Evolutionary conservation across 106 monocot genomes (phyloP), one percentile per base, ranked within the genome.

Genomic region (Platanthera guangdongensis): DNA sequence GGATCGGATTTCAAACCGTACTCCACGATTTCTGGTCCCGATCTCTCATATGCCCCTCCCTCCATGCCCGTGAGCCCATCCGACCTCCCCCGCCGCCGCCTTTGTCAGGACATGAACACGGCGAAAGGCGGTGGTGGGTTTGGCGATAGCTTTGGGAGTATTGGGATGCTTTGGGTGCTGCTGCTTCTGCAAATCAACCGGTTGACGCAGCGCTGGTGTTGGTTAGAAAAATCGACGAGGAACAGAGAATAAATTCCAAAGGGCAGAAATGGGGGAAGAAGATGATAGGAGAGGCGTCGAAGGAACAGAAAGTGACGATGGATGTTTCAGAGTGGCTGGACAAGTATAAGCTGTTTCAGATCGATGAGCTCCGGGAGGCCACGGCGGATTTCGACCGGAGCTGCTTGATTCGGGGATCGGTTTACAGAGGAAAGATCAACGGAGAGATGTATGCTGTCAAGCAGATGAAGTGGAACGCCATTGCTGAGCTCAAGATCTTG

Each of bases 381-480:
- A 95, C 94, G 5, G 77, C 79, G n/a, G 79, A 82, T 49, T 95
- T 95, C 78, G 87, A 89, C 48, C 8, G 25, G 3, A 80, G 76
- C 51, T 30, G 74, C 25, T 18, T 87, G 59, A 86, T 95, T 47
- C 47, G 84, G 48, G 94, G 94, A 19, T 78, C 89, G 30, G 94
- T 95, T 25, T 95, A 91, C 75, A 89, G 81, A 57, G 89, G 84
- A 2, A 46, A 21, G 16, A 74, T 91, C 15, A 78, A 84, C 16
- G 87, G 84, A 1, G 85, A 87, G 82, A 77, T 82, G 13, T 87
- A 79, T 50, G 94, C 91, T 14, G 76, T 91, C 71, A 94, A 94
- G 81, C 87, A 80, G 85, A 94, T 94, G 94, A 94, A 89, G 81
- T 94, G 94, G 94, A 89, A 94, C 72, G 94, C 94, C 32, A 52